phyloP scores from a whole-genome alignment of 148 eudicot species.

The Cornus controversa region DNA sequence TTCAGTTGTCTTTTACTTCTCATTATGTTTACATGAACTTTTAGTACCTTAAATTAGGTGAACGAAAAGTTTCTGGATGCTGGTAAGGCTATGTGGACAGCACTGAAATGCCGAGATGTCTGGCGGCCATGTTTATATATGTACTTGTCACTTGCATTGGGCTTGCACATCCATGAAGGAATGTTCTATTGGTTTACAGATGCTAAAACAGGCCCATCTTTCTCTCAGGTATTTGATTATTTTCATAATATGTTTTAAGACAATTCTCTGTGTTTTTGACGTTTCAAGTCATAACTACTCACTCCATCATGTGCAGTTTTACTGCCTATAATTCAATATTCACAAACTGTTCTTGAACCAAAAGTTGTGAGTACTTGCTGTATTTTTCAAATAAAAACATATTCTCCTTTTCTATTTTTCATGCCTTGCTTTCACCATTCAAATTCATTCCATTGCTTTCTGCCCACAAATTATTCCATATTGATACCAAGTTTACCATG shows the following conservation, averaged over 20 bases:
- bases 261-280: background rate
- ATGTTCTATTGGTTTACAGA: constrained; percentile 45
- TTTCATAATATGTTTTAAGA: background rate
- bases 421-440: background rate
- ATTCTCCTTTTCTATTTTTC: background rate
- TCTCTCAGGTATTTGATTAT: constrained; percentile 24
- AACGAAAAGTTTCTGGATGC: constrained; percentile 34
- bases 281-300: background rate
- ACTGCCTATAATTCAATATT: background rate
- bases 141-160: constrained; percentile 32
- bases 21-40: background rate
- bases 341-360: background rate
- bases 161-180: constrained; percentile 34
- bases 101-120: constrained; percentile 25
- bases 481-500: background rate
- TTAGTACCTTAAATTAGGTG: constrained; percentile 14
- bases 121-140: constrained; percentile 39
- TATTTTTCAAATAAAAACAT: background rate
- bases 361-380: background rate
- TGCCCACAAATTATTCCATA: background rate
- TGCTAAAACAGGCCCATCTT: constrained; percentile 26
- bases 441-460: background rate
- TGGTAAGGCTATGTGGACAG: constrained; percentile 26
- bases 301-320: background rate
- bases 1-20: background rate